A percentile compares a stretch with the other conserved stretches of the same genome.
Conservation (phyloP, 2,329 filamentous ascomycete species). For the Apiospora sp. region DNA sequence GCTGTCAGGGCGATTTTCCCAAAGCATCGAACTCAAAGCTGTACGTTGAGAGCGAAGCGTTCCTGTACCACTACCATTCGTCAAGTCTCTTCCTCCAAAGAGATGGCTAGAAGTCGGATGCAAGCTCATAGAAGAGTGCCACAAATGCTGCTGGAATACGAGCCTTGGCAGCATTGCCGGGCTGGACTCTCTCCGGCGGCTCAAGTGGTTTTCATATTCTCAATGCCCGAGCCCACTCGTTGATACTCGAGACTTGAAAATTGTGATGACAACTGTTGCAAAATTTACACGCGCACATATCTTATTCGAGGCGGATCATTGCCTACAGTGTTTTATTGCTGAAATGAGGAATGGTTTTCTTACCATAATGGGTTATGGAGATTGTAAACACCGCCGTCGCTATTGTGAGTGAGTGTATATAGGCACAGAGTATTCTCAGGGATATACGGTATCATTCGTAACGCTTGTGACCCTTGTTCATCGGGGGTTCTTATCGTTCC, state of each 20-base stretch:
- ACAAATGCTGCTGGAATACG: neutral
- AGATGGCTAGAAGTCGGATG: neutral
- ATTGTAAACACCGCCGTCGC: neutral
- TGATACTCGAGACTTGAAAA: neutral
- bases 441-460: neutral
- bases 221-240: neutral
- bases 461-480: neutral
- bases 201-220: neutral
- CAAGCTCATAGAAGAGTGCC: neutral
- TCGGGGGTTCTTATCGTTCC: neutral
- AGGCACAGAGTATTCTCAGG: neutral
- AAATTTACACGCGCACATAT: neutral
- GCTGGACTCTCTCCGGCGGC: neutral
- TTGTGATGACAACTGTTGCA: neutral
- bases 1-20: neutral
- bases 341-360: neutral
- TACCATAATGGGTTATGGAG: neutral
- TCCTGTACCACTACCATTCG: neutral
- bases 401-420: neutral
- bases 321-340: neutral
- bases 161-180: neutral
- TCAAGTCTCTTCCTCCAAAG: neutral
- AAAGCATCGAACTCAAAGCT: neutral
- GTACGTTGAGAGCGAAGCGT: neutral
- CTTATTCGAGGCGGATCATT: neutral